Evolutionary conservation across 345 rosid species (phyloP).

Genomic region (Hibiscus syriacus): DNA sequence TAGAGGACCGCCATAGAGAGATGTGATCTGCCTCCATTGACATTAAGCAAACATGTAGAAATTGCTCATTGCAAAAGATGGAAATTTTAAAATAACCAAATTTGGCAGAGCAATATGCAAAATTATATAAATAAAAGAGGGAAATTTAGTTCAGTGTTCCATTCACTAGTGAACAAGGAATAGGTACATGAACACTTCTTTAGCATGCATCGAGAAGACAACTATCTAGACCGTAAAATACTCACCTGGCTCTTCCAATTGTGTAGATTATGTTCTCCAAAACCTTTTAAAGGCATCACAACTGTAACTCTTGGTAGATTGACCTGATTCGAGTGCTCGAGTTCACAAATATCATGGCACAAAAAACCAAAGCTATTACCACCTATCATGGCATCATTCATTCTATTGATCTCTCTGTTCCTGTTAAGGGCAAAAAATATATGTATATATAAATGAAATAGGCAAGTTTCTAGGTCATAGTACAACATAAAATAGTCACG

Average conservation of each 20-base stretch:
- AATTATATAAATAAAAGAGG: too few species aligned
- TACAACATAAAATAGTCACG: not conserved
- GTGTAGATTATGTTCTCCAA: too few species aligned
- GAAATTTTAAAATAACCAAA: not conserved
- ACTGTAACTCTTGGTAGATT: slow-evolving; percentile 79
- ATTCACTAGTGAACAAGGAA: not conserved
- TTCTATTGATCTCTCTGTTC: slow-evolving; percentile 69
- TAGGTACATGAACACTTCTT: not conserved
- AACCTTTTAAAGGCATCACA: slow-evolving; percentile 35
- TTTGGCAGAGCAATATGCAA: not conserved
- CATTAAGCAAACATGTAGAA: slow-evolving; percentile 1
- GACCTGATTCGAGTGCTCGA: slow-evolving; percentile 80
- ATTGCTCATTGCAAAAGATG: not conserved
- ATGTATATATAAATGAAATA: slow-evolving; percentile 8
- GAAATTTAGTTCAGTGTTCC: not conserved
- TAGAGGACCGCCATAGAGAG: slow-evolving; percentile 95
- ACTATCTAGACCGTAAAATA: not conserved
- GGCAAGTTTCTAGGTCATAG: slow-evolving; percentile 8
- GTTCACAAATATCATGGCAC: slow-evolving; percentile 60
- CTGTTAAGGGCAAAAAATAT: slow-evolving; percentile 16
- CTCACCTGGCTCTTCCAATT: slow-evolving; percentile 96
- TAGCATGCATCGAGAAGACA: not conserved
- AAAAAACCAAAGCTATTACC: slow-evolving; percentile 57
- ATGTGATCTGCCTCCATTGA: slow-evolving; percentile 61
- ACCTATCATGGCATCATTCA: slow-evolving; percentile 48